Evolutionary conservation across 2,329 filamentous ascomycete species (phyloP).

Genomic region (Ceratocystis cubensis): DNA sequence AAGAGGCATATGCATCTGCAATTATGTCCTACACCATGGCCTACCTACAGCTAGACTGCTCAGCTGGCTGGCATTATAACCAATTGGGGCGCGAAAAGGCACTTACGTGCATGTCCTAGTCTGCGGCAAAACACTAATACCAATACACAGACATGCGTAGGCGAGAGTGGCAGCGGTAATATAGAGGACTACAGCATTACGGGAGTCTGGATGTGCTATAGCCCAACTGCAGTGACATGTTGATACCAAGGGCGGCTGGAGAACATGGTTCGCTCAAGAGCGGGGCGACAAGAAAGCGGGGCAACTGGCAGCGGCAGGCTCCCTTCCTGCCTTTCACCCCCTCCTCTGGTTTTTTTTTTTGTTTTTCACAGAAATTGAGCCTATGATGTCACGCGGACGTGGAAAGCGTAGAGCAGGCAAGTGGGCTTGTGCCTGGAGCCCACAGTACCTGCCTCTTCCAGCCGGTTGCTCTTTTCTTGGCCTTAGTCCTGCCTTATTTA

Average conservation of each 20-base stretch:
- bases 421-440: background rate
- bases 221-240: background rate
- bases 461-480: background rate
- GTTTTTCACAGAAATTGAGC: background rate
- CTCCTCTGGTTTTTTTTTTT: background rate
- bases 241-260: background rate
- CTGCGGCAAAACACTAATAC: too few relatives aligned
- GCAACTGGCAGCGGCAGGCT: background rate
- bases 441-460: background rate
- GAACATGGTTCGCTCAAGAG: background rate
- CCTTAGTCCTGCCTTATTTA: background rate
- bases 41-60: too few relatives aligned
- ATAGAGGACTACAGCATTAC: too few relatives aligned
- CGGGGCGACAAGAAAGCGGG: constrained; percentile 1
- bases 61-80: too few relatives aligned
- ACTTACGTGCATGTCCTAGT: too few relatives aligned
- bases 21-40: too few relatives aligned
- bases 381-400: background rate
- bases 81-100: too few relatives aligned
- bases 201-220: background rate
- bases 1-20: background rate
- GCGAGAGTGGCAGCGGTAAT: too few relatives aligned
- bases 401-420: background rate
- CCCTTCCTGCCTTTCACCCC: background rate
- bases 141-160: too few relatives aligned